Conservation (phyloP, 805 yeast genomes). For the Candida odintsovae region DNA sequence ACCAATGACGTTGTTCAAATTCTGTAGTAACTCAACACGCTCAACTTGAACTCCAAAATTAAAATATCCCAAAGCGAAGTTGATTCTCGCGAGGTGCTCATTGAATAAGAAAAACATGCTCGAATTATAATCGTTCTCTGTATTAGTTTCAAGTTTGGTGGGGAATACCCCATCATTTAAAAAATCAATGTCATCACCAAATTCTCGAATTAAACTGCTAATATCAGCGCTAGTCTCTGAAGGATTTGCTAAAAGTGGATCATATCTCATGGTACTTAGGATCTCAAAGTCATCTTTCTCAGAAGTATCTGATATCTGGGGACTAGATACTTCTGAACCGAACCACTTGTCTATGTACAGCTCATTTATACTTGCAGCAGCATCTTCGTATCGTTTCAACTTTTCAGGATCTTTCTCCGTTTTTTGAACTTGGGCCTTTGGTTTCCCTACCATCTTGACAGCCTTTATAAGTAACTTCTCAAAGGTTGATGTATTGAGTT, state of each 20-base stretch:
- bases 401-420: slow-evolving; percentile 5
- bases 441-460: slow-evolving; percentile 1
- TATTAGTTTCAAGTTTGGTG: background rate
- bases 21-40: slow-evolving; percentile 33
- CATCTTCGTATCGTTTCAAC: background rate
- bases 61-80: slow-evolving; percentile 50
- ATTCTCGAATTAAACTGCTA: slow-evolving; percentile 7
- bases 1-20: slow-evolving; percentile 33
- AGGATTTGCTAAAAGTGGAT: slow-evolving; percentile 42
- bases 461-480: background rate
- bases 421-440: background rate
- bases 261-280: slow-evolving; percentile 70
- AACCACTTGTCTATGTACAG: slow-evolving; percentile 1
- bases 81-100: slow-evolving; percentile 58
- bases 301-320: slow-evolving; percentile 7
- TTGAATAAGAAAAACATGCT: slow-evolving; percentile 51
- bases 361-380: background rate
- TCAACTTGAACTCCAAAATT: slow-evolving; percentile 40
- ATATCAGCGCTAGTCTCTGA: slow-evolving; percentile 1
- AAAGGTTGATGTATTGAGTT: background rate
- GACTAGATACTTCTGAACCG: slow-evolving; percentile 2
- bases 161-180: background rate
- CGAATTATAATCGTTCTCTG: slow-evolving; percentile 10
- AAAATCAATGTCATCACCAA: slow-evolving; percentile 7
- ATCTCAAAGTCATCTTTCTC: slow-evolving; percentile 41